Base-by-base conservation (phyloP, 2,329 filamentous ascomycete species). In the Aspergillus persii region DNA sequence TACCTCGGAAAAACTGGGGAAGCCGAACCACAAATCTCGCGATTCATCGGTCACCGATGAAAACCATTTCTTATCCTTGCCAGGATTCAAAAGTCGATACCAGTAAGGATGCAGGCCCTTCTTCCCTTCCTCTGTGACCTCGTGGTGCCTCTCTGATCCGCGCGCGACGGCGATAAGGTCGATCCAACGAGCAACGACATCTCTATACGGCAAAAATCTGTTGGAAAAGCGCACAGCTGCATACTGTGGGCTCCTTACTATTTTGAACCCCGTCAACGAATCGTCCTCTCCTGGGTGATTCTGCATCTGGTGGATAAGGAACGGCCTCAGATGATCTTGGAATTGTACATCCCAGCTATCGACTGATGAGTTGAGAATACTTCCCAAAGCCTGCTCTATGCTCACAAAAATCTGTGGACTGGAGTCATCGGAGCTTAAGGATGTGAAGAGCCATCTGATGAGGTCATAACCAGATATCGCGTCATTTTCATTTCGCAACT, bases 171-270 rank as follows among this genome's bases (percentile, higher is more conserved):
- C 94, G 53, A 97, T 81, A 15, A 98, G 84, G 72, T 97, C 87
- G 50, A 97, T 90, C 91, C 92, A 97, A 52, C 95, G 86, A 29
- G 87, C 95, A 41, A 89, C 81, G 8, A 91, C 82, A 68, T 96
- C 92, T 23, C 83, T 83, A 67, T 92, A 97, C 0, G 89, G 85
- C 4, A 99, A 80, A 68, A 92, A 96, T 53, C 91, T 85, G 71
- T 98, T 98, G 9, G 92, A 91, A 81, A 94, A 97, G 59, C 95
- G 90, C 7, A 95, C 88, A 27, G 89, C 89, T 23, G 91, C 89
- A 75, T 93, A 95, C 7, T 91, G 86, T 36, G 90, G 89, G 68
- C 89, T 93, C 65, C 89, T 84, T n/a, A 87, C 79, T 15, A 84
- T 79, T n/a, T 67, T 71, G 51, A 73, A 75, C 15, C 74, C 75